Conservation (phyloP, 345 rosid species). For the Melaleuca quinquenervia region DNA sequence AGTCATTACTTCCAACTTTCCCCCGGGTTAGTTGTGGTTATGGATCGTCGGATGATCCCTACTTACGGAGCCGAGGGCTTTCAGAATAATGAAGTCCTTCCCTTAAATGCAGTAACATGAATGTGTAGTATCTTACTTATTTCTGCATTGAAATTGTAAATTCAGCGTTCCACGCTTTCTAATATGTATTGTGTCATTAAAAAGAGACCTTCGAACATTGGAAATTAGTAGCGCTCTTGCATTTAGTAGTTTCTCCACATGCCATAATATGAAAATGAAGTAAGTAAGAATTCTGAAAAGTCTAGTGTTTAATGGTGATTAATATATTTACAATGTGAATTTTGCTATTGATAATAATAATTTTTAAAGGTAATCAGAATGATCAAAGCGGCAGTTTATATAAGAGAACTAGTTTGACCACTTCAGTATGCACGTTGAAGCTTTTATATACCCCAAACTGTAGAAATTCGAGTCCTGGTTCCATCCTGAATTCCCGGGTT, state of each 20-base stretch:
- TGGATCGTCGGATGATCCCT: background rate
- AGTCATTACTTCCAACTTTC: background rate
- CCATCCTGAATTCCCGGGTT: fast-evolving
- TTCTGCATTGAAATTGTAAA: background rate
- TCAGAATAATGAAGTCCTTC: background rate
- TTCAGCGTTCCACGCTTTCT: background rate
- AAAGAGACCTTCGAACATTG: background rate
- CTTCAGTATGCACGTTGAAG: no score
- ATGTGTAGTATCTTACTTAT: background rate
- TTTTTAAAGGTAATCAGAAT: no score
- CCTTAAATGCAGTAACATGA: background rate
- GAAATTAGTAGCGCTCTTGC: background rate
- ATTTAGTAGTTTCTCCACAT: background rate
- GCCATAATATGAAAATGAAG: background rate
- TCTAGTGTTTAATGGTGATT: no score
- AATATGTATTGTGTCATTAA: background rate
- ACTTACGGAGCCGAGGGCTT: background rate
- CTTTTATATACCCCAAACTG: no score
- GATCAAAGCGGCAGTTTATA: no score
- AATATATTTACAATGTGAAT: no score
- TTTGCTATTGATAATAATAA: background rate
- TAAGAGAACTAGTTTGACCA: no score
- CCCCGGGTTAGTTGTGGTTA: background rate
- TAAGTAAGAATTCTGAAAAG: fast-evolving
- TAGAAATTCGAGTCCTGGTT: no score